phyloP scores from a whole-genome alignment of 352 stramenopile species.

The Pythium rishiriense region DNA sequence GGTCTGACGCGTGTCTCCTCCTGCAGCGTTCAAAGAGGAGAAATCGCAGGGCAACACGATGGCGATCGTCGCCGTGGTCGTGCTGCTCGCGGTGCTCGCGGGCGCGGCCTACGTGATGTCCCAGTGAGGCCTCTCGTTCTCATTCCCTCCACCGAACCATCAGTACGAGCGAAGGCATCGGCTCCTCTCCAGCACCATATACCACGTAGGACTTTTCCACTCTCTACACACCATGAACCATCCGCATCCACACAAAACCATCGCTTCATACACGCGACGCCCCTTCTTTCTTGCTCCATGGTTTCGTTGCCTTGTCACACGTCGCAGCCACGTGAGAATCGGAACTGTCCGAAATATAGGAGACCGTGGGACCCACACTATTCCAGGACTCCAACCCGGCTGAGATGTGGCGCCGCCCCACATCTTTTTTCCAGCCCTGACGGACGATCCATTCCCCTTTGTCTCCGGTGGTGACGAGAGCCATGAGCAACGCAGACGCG shows the following conservation, averaged over 20 bases:
- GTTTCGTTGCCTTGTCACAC: not conserved
- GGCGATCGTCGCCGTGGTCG: constrained; percentile 51
- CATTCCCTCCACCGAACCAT: not conserved
- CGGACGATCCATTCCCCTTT: too few species aligned
- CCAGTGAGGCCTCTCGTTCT: constrained; percentile 31
- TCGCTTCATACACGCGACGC: too few species aligned
- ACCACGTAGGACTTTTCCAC: not conserved
- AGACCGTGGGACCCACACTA: not conserved
- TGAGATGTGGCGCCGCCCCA: not conserved
- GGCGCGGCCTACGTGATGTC: constrained; percentile 59
- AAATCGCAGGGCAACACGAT: constrained; percentile 45
- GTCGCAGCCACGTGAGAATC: constrained; percentile 1
- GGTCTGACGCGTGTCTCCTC: not conserved
- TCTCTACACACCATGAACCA: not conserved
- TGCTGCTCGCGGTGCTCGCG: constrained; percentile 49
- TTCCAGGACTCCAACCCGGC: not conserved
- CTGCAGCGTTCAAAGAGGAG: constrained; percentile 66
- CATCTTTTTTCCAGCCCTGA: too few species aligned
- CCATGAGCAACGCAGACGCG: not conserved
- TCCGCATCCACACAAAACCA: too few species aligned
- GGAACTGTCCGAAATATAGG: not conserved
- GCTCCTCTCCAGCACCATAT: too few species aligned
- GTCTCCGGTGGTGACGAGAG: too few species aligned
- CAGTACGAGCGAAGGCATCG: too few species aligned
- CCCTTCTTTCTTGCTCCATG: not conserved